Percentiles rank a stretch among this genome's conserved stretches.
phyloP scores from a whole-genome alignment of 2,329 filamentous ascomycete species.

The Elsinoe arachidis region DNA sequence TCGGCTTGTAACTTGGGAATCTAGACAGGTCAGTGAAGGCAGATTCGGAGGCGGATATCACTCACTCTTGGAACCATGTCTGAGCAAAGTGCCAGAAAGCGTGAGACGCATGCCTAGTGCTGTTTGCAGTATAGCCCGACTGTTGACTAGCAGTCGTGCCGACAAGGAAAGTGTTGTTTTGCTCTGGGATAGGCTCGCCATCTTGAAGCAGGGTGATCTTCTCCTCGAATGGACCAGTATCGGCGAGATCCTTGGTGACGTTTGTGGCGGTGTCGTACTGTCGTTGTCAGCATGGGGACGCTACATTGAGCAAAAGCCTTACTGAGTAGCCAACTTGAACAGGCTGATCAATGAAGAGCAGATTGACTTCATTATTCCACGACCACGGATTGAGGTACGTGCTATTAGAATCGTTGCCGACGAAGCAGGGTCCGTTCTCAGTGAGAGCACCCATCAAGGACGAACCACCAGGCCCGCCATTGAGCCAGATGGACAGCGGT shows the following conservation, averaged over 20 bases:
- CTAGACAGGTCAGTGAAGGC: not conserved
- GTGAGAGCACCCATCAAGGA: conserved; percentile 42
- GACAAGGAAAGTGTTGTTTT: conserved; percentile 25
- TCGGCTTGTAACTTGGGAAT: conserved; percentile 29
- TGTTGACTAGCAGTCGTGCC: conserved; percentile 55
- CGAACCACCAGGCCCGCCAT: conserved; percentile 48
- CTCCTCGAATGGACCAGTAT: conserved; percentile 18
- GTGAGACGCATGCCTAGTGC: conserved; percentile 25
- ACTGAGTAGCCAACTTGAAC: conserved; percentile 46
- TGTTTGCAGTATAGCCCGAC: conserved; percentile 21
- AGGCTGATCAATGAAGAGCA: conserved; percentile 58
- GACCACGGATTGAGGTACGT: conserved; percentile 48
- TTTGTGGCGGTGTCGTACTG: conserved; percentile 25
- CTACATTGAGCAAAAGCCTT: not conserved
- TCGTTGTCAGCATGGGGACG: not conserved
- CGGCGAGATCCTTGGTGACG: conserved; percentile 20
- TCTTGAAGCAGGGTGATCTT: conserved; percentile 27
- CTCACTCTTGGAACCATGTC: conserved; percentile 34
- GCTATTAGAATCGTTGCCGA: conserved; percentile 45
- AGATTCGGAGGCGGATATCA: not conserved
- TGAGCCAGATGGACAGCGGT: conserved; percentile 49
- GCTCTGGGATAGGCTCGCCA: conserved; percentile 20
- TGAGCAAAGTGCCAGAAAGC: conserved; percentile 58
- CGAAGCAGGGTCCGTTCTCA: conserved; percentile 47
- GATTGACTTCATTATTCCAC: conserved; percentile 48